Evolutionary conservation across 495 filamentous ascomycete species (phyloP).

Genomic region (Penicillium verhagenii): DNA sequence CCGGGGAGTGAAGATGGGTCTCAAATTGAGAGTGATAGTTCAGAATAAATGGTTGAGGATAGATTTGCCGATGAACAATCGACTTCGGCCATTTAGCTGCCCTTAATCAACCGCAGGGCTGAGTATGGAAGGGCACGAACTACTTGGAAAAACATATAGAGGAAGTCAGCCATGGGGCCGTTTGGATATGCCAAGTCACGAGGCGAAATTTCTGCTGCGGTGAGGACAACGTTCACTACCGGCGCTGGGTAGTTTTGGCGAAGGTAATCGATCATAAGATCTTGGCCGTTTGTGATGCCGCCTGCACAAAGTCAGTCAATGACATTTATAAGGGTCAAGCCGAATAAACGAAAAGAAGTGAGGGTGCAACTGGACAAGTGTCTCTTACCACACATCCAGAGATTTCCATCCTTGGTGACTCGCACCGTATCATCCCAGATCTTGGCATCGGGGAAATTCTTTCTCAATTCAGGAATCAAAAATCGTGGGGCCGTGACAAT

Average conservation of each 20-base stretch:
- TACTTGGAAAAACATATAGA: conserved; percentile 18
- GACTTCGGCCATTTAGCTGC: background rate
- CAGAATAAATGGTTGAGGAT: no score
- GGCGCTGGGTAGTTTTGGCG: conserved; percentile 46
- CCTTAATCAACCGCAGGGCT: conserved; percentile 7
- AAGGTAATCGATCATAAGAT: conserved; percentile 57
- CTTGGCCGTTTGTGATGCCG: conserved; percentile 62
- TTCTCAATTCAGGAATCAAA: conserved; percentile 42
- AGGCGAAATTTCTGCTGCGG: conserved; percentile 50
- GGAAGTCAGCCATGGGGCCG: conserved; percentile 5
- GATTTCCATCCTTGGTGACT: conserved; percentile 55
- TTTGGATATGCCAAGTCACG: conserved; percentile 43
- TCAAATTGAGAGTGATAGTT: background rate
- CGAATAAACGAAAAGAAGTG: no score
- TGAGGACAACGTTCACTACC: conserved; percentile 47
- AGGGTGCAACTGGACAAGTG: no score
- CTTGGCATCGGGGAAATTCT: conserved; percentile 43
- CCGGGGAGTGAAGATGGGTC: background rate
- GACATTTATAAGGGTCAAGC: no score
- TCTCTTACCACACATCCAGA: conserved; percentile 59
- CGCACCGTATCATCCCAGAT: conserved; percentile 44
- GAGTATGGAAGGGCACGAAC: conserved; percentile 15
- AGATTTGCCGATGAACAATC: no score
- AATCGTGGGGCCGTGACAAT: conserved; percentile 50
- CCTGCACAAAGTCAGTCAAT: conserved; percentile 29